Evolutionary conservation across 1,139 yeast genomes (phyloP).

Genomic region (Candida sanyaensis): DNA sequence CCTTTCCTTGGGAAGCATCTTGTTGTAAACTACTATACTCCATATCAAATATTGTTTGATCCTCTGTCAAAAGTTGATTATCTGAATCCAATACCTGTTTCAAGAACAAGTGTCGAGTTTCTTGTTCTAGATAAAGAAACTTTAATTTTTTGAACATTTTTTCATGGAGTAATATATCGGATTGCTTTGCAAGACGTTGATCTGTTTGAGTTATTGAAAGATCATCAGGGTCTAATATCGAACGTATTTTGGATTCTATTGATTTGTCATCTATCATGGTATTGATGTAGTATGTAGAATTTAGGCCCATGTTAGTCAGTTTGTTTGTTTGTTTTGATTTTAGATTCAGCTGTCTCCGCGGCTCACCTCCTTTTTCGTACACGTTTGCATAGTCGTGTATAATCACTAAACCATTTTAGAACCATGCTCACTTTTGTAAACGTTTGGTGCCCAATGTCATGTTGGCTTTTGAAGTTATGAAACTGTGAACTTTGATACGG

Average conservation of each 20-base stretch:
- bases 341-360: too few species aligned
- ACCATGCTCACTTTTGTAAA: too few species aligned
- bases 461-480: too few species aligned
- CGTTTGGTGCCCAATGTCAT: too few species aligned
- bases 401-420: too few species aligned
- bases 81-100: conserved; percentile 21
- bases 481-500: too few species aligned
- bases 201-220: conserved; percentile 4
- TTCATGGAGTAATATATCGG: conserved; percentile 22
- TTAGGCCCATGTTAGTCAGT: too few species aligned
- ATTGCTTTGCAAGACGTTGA: conserved; percentile 1
- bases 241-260: neutral
- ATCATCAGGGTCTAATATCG: neutral
- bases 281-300: neutral
- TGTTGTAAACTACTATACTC: conserved; percentile 4
- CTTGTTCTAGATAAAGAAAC: conserved; percentile 66
- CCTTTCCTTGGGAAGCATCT: conserved; percentile 1
- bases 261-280: neutral
- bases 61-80: neutral
- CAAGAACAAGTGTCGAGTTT: conserved; percentile 63
- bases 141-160: conserved; percentile 51
- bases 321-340: neutral
- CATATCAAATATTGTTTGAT: neutral
- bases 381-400: too few species aligned
- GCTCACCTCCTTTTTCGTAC: too few species aligned